These are phyloP conservation scores for Podosphaera fusca DNA, from an alignment of 2,329 filamentous ascomycete genomes.

Conservation along the genomic window DNA sequence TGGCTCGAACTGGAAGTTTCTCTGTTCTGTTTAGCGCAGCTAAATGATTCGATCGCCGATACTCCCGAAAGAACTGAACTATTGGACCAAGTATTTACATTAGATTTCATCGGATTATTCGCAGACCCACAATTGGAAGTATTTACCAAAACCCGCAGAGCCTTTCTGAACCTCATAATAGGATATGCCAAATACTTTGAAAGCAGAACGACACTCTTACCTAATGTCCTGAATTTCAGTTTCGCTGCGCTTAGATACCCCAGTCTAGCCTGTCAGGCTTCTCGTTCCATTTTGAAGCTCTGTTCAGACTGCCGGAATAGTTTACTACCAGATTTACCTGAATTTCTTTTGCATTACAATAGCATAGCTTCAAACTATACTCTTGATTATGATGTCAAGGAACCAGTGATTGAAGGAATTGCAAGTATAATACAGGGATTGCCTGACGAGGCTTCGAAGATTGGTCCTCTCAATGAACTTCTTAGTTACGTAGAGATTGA, in stretches of 20 bases:
- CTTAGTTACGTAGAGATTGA: conserved; percentile 39
- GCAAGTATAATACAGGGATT: conserved; percentile 55
- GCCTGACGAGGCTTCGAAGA: conserved; percentile 29
- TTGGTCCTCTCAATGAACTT: conserved; percentile 31
- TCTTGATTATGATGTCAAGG: conserved; percentile 45
- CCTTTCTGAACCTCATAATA: conserved; percentile 46
- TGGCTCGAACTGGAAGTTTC: conserved; percentile 39
- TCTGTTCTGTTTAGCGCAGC: conserved; percentile 37
- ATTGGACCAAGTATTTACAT: conserved; percentile 37
- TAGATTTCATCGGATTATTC: conserved; percentile 32
- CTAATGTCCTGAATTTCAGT: conserved; percentile 48
- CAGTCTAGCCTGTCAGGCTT: conserved; percentile 40
- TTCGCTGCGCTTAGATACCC: conserved; percentile 44
- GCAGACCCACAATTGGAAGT: conserved; percentile 26
- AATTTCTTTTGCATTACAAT: conserved; percentile 50
- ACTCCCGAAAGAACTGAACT: conserved; percentile 32
- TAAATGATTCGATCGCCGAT: conserved; percentile 42
- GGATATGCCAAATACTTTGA: conserved; percentile 58
- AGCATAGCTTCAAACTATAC: conserved; percentile 34
- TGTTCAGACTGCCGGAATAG: conserved; percentile 53
- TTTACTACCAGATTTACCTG: conserved; percentile 40
- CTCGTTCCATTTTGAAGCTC: conserved; percentile 49
- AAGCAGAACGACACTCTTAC: conserved; percentile 40
- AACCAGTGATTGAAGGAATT: conserved; percentile 51
- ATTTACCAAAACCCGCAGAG: conserved; percentile 39